These are phyloP conservation scores for Aristolochia contorta DNA, from an alignment of 164 flowering plant species.

Conservation along the genomic window DNA sequence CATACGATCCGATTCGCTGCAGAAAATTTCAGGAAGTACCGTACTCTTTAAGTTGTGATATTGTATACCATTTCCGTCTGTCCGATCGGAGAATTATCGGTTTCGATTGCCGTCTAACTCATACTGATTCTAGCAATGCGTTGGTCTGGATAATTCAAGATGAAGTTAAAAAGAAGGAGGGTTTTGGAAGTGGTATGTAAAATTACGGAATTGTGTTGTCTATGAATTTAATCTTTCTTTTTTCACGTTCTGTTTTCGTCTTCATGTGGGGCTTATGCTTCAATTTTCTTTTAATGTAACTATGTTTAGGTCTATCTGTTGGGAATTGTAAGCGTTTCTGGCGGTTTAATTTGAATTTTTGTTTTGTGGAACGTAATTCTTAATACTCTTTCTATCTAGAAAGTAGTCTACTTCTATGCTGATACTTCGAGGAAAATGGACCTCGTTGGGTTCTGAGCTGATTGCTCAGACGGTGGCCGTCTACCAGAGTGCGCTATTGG, in stretches of 20 bases:
- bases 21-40: neutral
- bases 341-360: neutral
- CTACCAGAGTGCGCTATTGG: too few relatives aligned
- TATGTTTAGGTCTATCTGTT: neutral
- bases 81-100: neutral
- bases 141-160: constrained; percentile 21
- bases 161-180: constrained; percentile 56
- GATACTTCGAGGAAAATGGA: neutral
- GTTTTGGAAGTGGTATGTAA: constrained; percentile 52
- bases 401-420: too few relatives aligned
- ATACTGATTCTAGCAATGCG: neutral
- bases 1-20: constrained; percentile 2
- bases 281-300: neutral
- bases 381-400: too few relatives aligned
- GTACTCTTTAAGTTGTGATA: neutral
- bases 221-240: neutral
- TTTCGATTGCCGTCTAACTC: neutral
- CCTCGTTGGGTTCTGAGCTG: neutral
- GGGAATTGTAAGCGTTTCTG: neutral
- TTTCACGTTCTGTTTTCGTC: neutral
- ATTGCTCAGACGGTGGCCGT: neutral
- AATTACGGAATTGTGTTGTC: neutral
- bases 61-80: neutral
- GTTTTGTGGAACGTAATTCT: neutral
- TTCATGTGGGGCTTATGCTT: neutral